phyloP scores from a whole-genome alignment of 2,329 filamentous ascomycete species.

The Dendrostoma leiphaemia region DNA sequence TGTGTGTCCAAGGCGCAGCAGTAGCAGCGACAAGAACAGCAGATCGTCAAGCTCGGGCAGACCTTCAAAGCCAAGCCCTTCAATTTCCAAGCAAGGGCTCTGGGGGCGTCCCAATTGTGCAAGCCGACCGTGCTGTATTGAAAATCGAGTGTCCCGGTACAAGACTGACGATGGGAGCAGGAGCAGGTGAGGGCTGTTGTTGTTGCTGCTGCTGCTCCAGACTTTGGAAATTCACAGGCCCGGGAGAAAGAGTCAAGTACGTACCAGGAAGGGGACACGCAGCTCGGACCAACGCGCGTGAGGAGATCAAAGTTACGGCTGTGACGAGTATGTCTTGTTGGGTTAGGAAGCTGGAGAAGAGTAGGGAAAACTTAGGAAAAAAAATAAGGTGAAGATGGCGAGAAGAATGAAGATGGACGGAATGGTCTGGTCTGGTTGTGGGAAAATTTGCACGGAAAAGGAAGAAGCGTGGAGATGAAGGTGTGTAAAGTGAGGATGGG shows the following conservation, averaged over 20 bases:
- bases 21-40: background rate
- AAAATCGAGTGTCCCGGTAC: too few relatives aligned
- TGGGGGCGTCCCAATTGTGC: too few relatives aligned
- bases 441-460: slow-evolving; percentile 16
- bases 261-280: slow-evolving; percentile 20
- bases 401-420: slow-evolving; percentile 16
- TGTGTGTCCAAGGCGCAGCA: too few relatives aligned
- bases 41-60: too few relatives aligned
- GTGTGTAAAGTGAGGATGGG: slow-evolving; percentile 5
- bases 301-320: background rate
- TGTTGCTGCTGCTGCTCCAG: too few relatives aligned
- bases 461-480: slow-evolving; percentile 6
- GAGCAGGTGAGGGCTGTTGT: too few relatives aligned
- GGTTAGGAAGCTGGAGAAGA: background rate
- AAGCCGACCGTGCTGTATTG: too few relatives aligned
- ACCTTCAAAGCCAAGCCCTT: too few relatives aligned
- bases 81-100: too few relatives aligned
- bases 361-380: slow-evolving; percentile 7
- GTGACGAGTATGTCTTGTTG: slow-evolving; percentile 1
- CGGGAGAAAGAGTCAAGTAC: too few relatives aligned
- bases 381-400: slow-evolving; percentile 9
- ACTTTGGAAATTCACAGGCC: background rate
- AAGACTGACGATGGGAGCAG: too few relatives aligned
- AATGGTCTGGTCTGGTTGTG: slow-evolving; percentile 6
- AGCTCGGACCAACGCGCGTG: slow-evolving; percentile 15